Conservation (phyloP, 2,329 filamentous ascomycete genomes). For the Aureobasidium leucospermi region DNA sequence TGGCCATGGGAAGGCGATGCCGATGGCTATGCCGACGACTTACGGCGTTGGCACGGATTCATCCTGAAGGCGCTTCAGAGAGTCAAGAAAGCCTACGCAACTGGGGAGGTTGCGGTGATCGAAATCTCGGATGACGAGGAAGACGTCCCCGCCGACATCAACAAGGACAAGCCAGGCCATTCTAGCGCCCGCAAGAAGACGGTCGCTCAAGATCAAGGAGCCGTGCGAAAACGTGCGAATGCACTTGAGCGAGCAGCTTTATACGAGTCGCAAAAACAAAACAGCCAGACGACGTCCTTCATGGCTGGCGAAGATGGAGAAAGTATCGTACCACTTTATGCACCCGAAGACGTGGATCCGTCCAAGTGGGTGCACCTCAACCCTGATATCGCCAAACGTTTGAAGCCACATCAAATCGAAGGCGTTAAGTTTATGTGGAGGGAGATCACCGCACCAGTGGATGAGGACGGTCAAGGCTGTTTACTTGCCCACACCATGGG, state of each 20-base stretch:
- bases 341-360: background rate
- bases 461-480: conserved; percentile 60
- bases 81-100: background rate
- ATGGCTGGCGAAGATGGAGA: background rate
- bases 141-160: background rate
- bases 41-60: background rate
- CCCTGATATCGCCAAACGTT: conserved; percentile 52
- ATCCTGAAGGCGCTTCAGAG: conserved; percentile 8
- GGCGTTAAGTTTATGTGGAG: conserved; percentile 88
- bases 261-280: background rate
- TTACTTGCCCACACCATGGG: conserved; percentile 87
- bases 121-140: conserved; percentile 8
- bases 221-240: conserved; percentile 17
- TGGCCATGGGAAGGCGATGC: background rate
- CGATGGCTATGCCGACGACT: background rate
- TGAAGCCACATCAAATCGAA: conserved; percentile 73
- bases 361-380: conserved; percentile 59
- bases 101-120: background rate
- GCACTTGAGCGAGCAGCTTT: conserved; percentile 7
- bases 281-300: conserved; percentile 5
- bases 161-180: conserved; percentile 14
- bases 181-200: conserved; percentile 16
- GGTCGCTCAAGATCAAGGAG: conserved; percentile 15
- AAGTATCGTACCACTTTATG: background rate
- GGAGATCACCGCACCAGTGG: conserved; percentile 54